phyloP scores from a whole-genome alignment of 179 eudicot species.

The Spergularia azorica region DNA sequence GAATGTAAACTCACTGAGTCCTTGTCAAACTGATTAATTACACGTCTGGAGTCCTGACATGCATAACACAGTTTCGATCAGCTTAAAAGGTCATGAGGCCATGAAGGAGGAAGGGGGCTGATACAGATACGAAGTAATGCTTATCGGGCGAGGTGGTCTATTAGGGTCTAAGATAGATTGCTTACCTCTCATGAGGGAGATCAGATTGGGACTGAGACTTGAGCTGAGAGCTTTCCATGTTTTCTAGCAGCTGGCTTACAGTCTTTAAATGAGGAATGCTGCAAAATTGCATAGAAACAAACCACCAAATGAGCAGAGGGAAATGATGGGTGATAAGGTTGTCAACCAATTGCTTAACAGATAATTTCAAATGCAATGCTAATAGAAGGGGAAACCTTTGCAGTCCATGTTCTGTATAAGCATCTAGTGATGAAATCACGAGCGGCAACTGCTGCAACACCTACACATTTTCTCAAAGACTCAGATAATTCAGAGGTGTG shows the following conservation, averaged over 20 bases:
- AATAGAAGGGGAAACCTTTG: conserved; percentile 45
- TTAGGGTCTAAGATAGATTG: background rate
- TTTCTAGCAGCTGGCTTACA: conserved; percentile 61
- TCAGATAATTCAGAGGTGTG: background rate
- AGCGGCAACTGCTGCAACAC: conserved; percentile 68
- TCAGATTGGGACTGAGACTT: conserved; percentile 50
- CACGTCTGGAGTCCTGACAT: background rate
- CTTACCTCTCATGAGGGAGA: conserved; percentile 48
- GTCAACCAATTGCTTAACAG: too few relatives aligned
- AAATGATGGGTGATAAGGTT: too few relatives aligned
- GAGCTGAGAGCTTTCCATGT: conserved; percentile 74
- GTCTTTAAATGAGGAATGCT: conserved; percentile 78
- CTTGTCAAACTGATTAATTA: background rate
- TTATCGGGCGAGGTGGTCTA: too few relatives aligned
- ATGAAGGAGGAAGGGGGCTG: background rate
- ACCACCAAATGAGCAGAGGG: background rate
- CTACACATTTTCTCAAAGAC: conserved; percentile 33
- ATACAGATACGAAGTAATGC: too few relatives aligned
- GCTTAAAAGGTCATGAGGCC: background rate
- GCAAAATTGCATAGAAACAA: conserved; percentile 15
- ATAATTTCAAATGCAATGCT: too few relatives aligned
- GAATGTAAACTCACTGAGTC: background rate
- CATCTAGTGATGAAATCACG: conserved; percentile 83
- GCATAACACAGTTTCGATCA: background rate
- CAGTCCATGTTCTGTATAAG: conserved; percentile 71